Base-by-base conservation (phyloP, 2,329 filamentous ascomycete species). In the Fusarium nematophilum region DNA sequence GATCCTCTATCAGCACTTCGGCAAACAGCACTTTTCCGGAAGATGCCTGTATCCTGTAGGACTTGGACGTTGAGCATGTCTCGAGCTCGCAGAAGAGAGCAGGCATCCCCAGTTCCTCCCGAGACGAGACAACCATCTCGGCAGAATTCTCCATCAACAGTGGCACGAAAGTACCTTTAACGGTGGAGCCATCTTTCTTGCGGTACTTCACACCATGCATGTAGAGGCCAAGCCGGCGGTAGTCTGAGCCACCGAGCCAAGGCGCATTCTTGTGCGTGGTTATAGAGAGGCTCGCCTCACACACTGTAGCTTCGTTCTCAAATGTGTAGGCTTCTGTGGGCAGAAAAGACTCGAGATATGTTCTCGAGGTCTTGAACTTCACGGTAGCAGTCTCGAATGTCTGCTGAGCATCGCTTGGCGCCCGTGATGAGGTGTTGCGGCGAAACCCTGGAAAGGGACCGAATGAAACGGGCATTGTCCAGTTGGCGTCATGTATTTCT, bases 31-130 rank as follows among this genome's bases (percentile, higher is more conserved):
- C 43, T 3, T 60, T 60, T 11, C 51, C 33, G 57, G 57, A 65
- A 3, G 50, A 57, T 8, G 50, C 49, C 36, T 52, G 43, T 15
- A 57, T 51, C 23, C 55, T 44, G 39, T 53, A 55, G 13, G 47
- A 42, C 7, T 49, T 38, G 4, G 46, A 29, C 9, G 27, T 36
- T 21, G 39, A 53, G 49, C 47, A 23, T 10, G 83, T 61, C 42
- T 84, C 77, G 15, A 87, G 76, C 1, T 79, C 73, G 23, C 79
- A 79, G 64, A 78, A 85, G 0, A 87, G 62, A 71, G 87, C 88
- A 3, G 84, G 83, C 79, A 87, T 84, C 3, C 85, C 86, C 3
- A 87, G 75, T 64, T 88, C 86, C 50, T 88, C 86, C 2, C 85
- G 75, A 0, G 83, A 85, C 9, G 81, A 83, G 3, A 87, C 70